A percentile compares a stretch with the other conserved stretches of the same genome.
phyloP scores from a whole-genome alignment of 805 yeast species.

The Helenozyma rhizophorensis region DNA sequence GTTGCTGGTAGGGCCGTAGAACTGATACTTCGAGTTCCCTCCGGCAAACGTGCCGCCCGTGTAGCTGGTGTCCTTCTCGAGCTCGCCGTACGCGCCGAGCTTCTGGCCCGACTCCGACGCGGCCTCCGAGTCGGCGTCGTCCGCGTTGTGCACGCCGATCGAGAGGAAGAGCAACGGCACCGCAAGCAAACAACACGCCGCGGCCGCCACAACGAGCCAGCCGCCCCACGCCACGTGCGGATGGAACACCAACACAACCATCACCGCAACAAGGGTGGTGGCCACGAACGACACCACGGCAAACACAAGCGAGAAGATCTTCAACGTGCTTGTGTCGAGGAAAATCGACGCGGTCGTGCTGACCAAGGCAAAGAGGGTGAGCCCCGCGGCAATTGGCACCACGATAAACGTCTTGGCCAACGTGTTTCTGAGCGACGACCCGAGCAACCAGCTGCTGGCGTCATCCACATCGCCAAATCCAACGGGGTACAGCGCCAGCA shows the following conservation, averaged over 20 bases:
- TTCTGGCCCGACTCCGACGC: slow-evolving; percentile 15
- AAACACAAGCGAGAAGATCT: slow-evolving; percentile 40
- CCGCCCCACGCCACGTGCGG: slow-evolving; percentile 70
- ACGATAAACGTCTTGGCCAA: slow-evolving; percentile 54
- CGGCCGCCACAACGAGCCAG: slow-evolving; percentile 68
- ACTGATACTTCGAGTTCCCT: slow-evolving; percentile 3
- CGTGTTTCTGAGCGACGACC: slow-evolving; percentile 40
- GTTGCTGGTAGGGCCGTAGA: slow-evolving; percentile 3
- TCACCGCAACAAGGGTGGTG: slow-evolving; percentile 52
- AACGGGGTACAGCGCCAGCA: slow-evolving; percentile 45
- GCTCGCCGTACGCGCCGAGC: slow-evolving; percentile 10
- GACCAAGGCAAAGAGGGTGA: slow-evolving; percentile 41
- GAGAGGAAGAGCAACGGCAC: slow-evolving; percentile 44
- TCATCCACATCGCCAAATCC: slow-evolving; percentile 26
- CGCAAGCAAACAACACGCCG: slow-evolving; percentile 50
- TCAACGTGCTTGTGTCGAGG: slow-evolving; percentile 17
- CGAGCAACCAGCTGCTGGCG: slow-evolving; percentile 47
- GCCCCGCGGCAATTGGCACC: slow-evolving; percentile 63
- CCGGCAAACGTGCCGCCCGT: slow-evolving; percentile 3
- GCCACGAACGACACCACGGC: slow-evolving; percentile 48
- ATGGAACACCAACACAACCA: slow-evolving; percentile 52
- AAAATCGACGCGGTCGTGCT: slow-evolving; percentile 24
- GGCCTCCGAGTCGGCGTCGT: slow-evolving; percentile 12
- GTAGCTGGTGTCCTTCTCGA: slow-evolving; percentile 6
- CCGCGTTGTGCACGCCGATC: slow-evolving; percentile 23